These are phyloP conservation scores for Suhomyces emberorum DNA, from an alignment of 805 yeast species.

Conservation along the genomic window DNA sequence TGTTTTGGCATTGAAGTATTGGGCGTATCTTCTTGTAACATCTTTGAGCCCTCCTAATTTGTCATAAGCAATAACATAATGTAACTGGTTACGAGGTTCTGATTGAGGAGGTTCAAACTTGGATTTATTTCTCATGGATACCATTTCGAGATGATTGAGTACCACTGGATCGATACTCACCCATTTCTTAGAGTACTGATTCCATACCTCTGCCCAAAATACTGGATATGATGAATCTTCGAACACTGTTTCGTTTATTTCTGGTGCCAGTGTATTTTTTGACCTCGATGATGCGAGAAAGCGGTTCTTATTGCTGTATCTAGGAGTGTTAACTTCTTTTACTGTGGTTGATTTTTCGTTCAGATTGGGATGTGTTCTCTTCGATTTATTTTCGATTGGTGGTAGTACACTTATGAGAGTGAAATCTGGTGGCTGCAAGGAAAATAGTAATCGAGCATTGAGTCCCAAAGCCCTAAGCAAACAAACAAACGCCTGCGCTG, in stretches of 20 bases:
- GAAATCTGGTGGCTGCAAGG: slow-evolving; percentile 89
- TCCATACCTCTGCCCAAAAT: slow-evolving; percentile 96
- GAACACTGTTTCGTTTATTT: slow-evolving; percentile 9
- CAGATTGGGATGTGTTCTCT: no score
- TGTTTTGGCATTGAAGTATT: slow-evolving; percentile 66
- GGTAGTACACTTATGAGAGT: slow-evolving; percentile 32
- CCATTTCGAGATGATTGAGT: slow-evolving; percentile 58
- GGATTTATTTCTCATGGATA: slow-evolving; percentile 49
- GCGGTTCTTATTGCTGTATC: slow-evolving; percentile 13
- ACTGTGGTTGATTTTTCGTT: slow-evolving; percentile 5
- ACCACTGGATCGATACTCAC: slow-evolving; percentile 82
- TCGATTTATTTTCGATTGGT: background rate
- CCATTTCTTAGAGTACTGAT: slow-evolving; percentile 67
- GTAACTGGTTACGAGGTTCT: slow-evolving; percentile 55
- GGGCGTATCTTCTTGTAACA: slow-evolving; percentile 80
- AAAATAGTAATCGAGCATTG: slow-evolving; percentile 70
- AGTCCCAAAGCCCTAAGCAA: slow-evolving; percentile 68
- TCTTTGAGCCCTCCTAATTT: slow-evolving; percentile 64
- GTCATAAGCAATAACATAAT: slow-evolving; percentile 79
- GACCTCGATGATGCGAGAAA: slow-evolving; percentile 13
- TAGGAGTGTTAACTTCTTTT: background rate
- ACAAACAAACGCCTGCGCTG: slow-evolving; percentile 85
- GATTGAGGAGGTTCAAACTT: slow-evolving; percentile 70
- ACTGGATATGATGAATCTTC: slow-evolving; percentile 53
- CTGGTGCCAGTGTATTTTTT: slow-evolving; percentile 12